Conservation (phyloP, 148 eudicot species). For the Chenopodium suecicum region DNA sequence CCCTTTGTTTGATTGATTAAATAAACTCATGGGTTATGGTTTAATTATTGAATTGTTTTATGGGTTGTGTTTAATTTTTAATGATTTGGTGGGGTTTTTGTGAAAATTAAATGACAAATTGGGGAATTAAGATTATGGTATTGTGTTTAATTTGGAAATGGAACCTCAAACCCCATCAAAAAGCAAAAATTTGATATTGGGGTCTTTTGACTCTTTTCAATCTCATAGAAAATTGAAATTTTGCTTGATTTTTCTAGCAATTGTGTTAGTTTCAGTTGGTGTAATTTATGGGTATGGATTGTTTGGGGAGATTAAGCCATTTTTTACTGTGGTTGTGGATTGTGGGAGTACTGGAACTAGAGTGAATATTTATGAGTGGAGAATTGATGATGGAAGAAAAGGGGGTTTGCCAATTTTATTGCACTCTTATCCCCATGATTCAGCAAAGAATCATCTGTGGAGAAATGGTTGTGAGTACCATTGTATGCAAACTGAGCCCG, state of each 20-base stretch:
- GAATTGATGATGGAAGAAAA: constrained; percentile 17
- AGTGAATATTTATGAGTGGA: constrained; percentile 69
- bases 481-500: constrained; percentile 79
- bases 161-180: constrained; percentile 67
- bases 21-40: constrained; percentile 1
- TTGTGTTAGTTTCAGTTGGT: constrained; percentile 33
- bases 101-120: constrained; percentile 7
- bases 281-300: constrained; percentile 26
- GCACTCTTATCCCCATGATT: constrained; percentile 53
- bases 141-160: constrained; percentile 31
- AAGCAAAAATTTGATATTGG: constrained; percentile 32
- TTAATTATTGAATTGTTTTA: constrained; percentile 9
- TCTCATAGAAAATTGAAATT: constrained; percentile 26
- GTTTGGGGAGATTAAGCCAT: constrained; percentile 26
- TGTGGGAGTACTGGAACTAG: constrained; percentile 93
- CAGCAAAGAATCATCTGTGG: constrained; percentile 21
- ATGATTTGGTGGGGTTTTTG: not conserved
- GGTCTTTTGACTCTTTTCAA: constrained; percentile 17
- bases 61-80: constrained; percentile 8
- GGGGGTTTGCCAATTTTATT: constrained; percentile 49
- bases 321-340: constrained; percentile 77
- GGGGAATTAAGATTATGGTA: not conserved
- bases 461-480: constrained; percentile 61
- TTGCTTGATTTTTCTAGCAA: constrained; percentile 27
- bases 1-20: constrained; percentile 10